Conservation (phyloP, 192 early-diverging fungal genomes). For the Rhizophagus sp. region DNA sequence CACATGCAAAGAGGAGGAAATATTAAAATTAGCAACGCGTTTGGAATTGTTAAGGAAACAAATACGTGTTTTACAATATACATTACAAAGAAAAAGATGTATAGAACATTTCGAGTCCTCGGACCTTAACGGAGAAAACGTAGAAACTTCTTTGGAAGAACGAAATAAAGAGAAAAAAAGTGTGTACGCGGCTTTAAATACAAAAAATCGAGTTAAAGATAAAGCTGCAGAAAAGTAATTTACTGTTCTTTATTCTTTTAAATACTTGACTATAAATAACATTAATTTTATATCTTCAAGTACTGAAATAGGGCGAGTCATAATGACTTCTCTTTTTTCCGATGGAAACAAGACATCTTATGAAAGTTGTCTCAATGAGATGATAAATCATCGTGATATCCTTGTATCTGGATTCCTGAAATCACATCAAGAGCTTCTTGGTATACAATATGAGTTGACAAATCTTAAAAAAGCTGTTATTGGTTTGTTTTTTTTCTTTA, state of each 20-base stretch:
- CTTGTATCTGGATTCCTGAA: constrained; percentile 27
- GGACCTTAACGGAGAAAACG: neutral
- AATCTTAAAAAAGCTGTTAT: neutral
- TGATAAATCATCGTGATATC: constrained; percentile 30
- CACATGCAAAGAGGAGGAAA: neutral
- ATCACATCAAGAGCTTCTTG: constrained; percentile 7
- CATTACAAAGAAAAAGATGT: neutral
- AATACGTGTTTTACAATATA: neutral
- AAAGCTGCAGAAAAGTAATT: neutral
- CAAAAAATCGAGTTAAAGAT: neutral
- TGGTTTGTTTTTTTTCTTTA: neutral
- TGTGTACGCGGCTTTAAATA: neutral
- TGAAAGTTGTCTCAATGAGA: constrained; percentile 7
- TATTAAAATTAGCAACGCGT: neutral
- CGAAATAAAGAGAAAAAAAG: neutral
- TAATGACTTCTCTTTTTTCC: neutral
- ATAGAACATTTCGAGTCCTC: neutral
- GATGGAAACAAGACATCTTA: neutral
- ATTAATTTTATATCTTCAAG: neutral
- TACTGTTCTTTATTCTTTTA: neutral
- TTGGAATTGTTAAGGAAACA: neutral
- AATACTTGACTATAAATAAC: neutral
- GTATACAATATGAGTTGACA: neutral
- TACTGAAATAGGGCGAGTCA: neutral
- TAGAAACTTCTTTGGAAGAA: neutral